Evolutionary conservation across 1,284 basidiomycete species (phyloP), one percentile per base, ranked within the genome.

Genomic region (Caloboletus inedulis): DNA sequence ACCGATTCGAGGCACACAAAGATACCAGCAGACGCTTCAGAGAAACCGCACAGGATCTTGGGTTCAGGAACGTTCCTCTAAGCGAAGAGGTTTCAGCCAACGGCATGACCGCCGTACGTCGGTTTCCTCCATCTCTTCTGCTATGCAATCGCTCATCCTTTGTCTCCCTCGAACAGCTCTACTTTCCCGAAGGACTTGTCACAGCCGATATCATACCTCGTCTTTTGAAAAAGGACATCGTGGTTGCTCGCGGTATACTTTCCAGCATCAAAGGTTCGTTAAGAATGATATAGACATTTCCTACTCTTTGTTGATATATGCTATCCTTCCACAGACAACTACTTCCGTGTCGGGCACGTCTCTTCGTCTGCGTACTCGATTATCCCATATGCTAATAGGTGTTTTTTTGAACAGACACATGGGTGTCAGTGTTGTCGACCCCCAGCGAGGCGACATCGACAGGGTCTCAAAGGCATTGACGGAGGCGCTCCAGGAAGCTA

Each of bases 231-330:
- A 83, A 80, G 61, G 87, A 84, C 46, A 77, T 99, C 52, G 81
- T 98, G 36, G 84, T 94, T 39, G 94, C 96, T 33, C 94, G 89
- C 43, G 96, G 96, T 25, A 73, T 99, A 59, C 92, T 98, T 73
- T 84, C 88, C 62, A 82, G 81, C 35, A 85, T 91, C 72, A 97
- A 94, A 78, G 89, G 91, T 84, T 63, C 60, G 74, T 79, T 64
- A 65, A 59, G 57, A 64, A 30, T n/a, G 35, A 62, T 72, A 51
- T 31, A 19, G 34, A 52, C 19, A 25, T 48, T 53, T 66, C 6
- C 30, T 18, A 30, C 25, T 18, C 27, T 36, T 51, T 4, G 35
- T 47, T 56, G 51, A 61, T 23, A 49, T 10, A 42, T n/a, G 47
- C 16, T 23, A 42, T 43, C 31, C 47, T 42, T 47, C 36, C 53